Base-by-base conservation (phyloP, 1,139 yeast species). In the Kodamaea sp. region DNA sequence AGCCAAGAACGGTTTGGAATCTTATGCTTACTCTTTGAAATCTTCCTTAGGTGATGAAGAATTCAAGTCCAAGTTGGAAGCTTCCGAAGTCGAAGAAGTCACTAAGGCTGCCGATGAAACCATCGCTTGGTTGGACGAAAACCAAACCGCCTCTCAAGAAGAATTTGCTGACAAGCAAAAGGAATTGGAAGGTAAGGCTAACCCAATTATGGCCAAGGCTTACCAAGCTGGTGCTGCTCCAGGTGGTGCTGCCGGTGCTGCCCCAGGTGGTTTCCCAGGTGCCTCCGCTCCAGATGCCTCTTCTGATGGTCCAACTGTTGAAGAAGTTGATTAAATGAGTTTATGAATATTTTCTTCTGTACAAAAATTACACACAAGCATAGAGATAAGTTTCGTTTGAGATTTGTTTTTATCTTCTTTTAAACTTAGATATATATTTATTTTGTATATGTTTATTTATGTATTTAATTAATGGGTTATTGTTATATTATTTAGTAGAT, bases 191-290 rank as follows among this genome's bases (percentile, higher is more conserved):
- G 85, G 81, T 55, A 78, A 82, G 72, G 92, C 95, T 58, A 87
- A 87, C 85, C 96, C 96, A 70, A 83, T 87, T 77, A 82, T 87
- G 85, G 75, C 88, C 65, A 85, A 86, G 79, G 85, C 89, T 75
- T 87, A 87, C 84, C 84, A 78, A 68, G 83, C 75, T 50, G 82
- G 81, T 66, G 76, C 67, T 58, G 71, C 73, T 50, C 73, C 74
- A 58, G 73, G 65, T 51, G 74, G 70, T 58, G 71, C 67, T 50
- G 79, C 78, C 58, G 83, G 81, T 60, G 84, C 74, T 51, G 79
- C 76, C 55, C 80, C 82, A 63, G 85, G 82, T 65, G 84, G 63
- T 76, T 59, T 67, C 69, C 83, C 83, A 60, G 85, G 84, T 62
- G 79, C 72, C 53, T 67, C 65, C 56, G 87, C 82, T 55, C 78